Percentiles rank a stretch among this genome's conserved stretches.
phyloP scores from a whole-genome alignment of 345 rosid genomes.

The Zanthoxylum bungeanum region DNA sequence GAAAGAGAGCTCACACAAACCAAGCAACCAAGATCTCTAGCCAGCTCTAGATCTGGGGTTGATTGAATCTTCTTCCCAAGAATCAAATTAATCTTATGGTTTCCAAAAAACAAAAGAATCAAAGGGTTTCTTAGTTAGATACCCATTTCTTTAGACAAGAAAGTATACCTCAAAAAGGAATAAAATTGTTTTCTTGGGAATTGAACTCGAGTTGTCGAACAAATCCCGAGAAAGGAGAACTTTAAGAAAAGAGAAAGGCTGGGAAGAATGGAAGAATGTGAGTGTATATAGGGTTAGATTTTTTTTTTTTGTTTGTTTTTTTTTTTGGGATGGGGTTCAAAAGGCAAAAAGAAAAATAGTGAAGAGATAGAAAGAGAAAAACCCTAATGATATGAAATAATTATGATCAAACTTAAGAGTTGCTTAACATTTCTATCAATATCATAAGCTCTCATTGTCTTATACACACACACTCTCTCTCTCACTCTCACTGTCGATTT shows the following conservation, averaged over 20 bases:
- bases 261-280: conserved; percentile 32
- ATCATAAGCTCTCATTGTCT: conserved; percentile 41
- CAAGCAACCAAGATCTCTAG: conserved; percentile 26
- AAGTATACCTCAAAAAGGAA: conserved; percentile 1
- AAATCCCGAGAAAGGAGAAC: conserved; percentile 38
- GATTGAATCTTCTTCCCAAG: conserved; percentile 17
- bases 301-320: too few relatives aligned
- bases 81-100: conserved; percentile 3
- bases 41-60: conserved; percentile 30
- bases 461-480: too few relatives aligned
- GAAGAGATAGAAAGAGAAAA: conserved; percentile 3
- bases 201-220: conserved; percentile 39
- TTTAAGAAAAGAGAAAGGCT: conserved; percentile 4
- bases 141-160: not conserved
- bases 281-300: conserved; percentile 35
- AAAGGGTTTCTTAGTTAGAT: not conserved
- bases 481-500: conserved; percentile 37
- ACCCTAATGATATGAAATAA: conserved; percentile 39
- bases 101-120: not conserved
- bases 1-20: conserved; percentile 24
- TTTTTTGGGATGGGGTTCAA: conserved; percentile 17
- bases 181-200: conserved; percentile 31
- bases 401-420: conserved; percentile 10
- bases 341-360: not conserved
- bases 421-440: conserved; percentile 18